Percentiles rank a stretch among this genome's conserved stretches.
These are phyloP conservation scores for Capronia coronata DNA, from an alignment of 2,329 filamentous ascomycete species.

Conservation along the genomic window DNA sequence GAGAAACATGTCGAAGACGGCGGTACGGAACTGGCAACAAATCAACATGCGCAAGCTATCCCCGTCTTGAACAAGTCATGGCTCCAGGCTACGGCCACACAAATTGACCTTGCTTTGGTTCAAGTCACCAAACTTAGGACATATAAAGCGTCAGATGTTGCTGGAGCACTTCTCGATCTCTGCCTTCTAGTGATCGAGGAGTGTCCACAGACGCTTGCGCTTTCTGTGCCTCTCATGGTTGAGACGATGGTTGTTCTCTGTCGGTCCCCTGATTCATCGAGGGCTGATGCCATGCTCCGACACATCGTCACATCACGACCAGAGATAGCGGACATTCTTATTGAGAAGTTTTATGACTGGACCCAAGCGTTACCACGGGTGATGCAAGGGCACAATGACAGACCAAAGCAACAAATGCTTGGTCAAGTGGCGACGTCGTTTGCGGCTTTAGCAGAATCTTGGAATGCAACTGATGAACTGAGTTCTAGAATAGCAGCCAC, in stretches of 20 bases:
- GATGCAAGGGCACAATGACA: constrained; percentile 79
- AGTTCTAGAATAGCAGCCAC: constrained; percentile 61
- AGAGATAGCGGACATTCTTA: constrained; percentile 57
- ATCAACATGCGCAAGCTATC: constrained; percentile 31
- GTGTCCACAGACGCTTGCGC: constrained; percentile 65
- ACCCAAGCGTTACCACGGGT: constrained; percentile 69
- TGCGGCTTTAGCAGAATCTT: constrained; percentile 56
- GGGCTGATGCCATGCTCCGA: constrained; percentile 43
- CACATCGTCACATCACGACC: constrained; percentile 59
- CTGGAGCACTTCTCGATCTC: constrained; percentile 58
- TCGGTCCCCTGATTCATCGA: constrained; percentile 42
- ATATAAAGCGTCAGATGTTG: constrained; percentile 64
- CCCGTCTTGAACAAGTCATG: constrained; percentile 51
- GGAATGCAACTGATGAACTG: constrained; percentile 59
- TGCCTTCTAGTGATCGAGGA: constrained; percentile 72
- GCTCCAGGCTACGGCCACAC: constrained; percentile 70
- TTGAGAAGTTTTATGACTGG: constrained; percentile 72
- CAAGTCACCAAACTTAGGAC: constrained; percentile 68
- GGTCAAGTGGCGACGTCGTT: constrained; percentile 70
- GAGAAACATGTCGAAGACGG: neutral
- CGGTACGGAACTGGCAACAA: constrained; percentile 19
- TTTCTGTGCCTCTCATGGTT: constrained; percentile 64
- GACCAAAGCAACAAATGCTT: constrained; percentile 64
- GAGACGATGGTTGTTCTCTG: constrained; percentile 73
- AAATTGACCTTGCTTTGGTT: constrained; percentile 75